phyloP scores from a whole-genome alignment of 164 flowering plant species.

The Umbellularia californica region DNA sequence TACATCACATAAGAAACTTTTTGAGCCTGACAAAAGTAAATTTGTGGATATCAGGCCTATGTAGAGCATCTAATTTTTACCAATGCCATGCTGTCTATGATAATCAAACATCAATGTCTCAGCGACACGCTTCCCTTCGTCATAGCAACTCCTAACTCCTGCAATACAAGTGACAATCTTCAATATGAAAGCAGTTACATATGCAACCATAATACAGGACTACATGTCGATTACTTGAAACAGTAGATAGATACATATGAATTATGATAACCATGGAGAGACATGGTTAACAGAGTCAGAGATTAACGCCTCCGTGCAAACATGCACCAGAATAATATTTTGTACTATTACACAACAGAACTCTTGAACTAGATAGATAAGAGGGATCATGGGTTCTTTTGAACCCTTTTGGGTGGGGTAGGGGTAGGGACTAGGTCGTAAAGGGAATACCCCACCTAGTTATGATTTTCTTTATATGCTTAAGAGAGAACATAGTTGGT shows the following conservation, averaged over 20 bases:
- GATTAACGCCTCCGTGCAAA: neutral
- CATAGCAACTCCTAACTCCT: slow-evolving; percentile 85
- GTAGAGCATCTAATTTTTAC: slow-evolving; percentile 18
- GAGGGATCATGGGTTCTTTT: no score
- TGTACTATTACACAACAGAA: no score
- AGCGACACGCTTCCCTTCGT: slow-evolving; percentile 87
- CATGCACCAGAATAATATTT: neutral
- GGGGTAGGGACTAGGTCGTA: no score
- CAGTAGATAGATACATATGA: neutral
- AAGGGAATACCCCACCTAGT: no score
- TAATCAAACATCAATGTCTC: slow-evolving; percentile 91
- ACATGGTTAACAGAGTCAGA: neutral
- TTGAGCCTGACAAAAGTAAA: no score
- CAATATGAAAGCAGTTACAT: neutral
- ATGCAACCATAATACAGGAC: neutral
- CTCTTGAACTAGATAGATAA: no score
- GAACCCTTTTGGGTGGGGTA: no score
- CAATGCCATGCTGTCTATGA: slow-evolving; percentile 84
- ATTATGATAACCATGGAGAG: no score
- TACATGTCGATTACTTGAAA: neutral
- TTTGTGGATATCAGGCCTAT: neutral
- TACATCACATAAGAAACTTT: neutral
- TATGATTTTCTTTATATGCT: no score
- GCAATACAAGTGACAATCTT: slow-evolving; percentile 1
- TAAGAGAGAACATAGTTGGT: no score